phyloP scores from a whole-genome alignment of 768 basidiomycete genomes.

The Lyophyllum decastes region DNA sequence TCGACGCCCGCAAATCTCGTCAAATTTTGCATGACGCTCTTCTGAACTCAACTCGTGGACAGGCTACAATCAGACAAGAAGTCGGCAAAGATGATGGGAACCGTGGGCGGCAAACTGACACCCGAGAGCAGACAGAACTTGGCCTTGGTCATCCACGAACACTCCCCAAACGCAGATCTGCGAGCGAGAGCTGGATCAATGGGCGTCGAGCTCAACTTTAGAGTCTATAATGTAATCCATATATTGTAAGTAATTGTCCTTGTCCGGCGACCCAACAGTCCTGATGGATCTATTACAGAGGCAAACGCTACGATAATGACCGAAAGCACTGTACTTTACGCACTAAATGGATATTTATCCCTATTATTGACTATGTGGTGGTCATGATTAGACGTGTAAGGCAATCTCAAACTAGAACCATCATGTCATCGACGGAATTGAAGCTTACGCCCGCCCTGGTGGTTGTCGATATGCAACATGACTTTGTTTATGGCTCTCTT shows the following conservation, averaged over 20 bases:
- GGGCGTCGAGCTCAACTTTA: constrained; percentile 10
- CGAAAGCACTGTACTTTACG: constrained; percentile 14
- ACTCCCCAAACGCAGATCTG: constrained; percentile 31
- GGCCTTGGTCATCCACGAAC: constrained; percentile 8
- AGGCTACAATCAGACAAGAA: neutral
- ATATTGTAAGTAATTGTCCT: neutral
- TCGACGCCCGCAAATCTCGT: constrained; percentile 25
- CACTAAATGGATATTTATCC: neutral
- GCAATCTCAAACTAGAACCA: neutral
- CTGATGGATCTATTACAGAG: neutral
- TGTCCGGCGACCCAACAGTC: neutral
- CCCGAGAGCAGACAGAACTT: neutral
- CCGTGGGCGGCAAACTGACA: constrained; percentile 7
- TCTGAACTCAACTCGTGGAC: constrained; percentile 5
- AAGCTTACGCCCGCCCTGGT: constrained; percentile 54
- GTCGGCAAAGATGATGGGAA: constrained; percentile 5
- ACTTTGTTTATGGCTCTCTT: constrained; percentile 77
- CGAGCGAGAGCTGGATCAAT: constrained; percentile 30
- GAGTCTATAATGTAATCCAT: neutral
- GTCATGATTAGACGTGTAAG: neutral
- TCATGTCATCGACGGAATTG: constrained; percentile 9
- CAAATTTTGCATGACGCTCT: constrained; percentile 27
- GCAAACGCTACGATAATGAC: neutral
- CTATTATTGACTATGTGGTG: neutral
- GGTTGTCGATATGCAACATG: constrained; percentile 81